Percentiles rank a stretch among this genome's conserved stretches.
Conservation (phyloP, 1,284 basidiomycete genomes). For the Apiotrichum veenhuisii region DNA sequence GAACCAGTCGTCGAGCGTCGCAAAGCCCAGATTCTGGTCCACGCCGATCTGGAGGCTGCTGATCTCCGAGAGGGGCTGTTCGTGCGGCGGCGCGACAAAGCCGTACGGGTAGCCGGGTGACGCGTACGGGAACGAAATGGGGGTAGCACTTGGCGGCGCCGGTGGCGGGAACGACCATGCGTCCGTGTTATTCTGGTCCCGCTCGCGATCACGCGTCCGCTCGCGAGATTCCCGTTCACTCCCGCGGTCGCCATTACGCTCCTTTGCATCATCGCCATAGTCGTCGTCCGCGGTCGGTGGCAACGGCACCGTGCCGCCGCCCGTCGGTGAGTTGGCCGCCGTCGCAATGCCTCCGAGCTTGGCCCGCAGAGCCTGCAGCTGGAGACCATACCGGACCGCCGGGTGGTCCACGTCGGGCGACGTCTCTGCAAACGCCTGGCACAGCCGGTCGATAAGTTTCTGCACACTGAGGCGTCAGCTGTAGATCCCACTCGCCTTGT, state of each 20-base stretch:
- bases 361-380: slow-evolving; percentile 33
- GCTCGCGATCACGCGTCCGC: neutral
- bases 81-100: slow-evolving; percentile 27
- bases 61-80: slow-evolving; percentile 28
- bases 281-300: slow-evolving; percentile 11
- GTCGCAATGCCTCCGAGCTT: slow-evolving; percentile 36
- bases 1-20: slow-evolving; percentile 44
- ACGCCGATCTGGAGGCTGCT: slow-evolving; percentile 4
- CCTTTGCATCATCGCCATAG: neutral
- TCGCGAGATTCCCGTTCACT: neutral
- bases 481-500: no score
- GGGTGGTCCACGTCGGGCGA: slow-evolving; percentile 44
- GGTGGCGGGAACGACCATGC: slow-evolving; percentile 13
- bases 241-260: neutral
- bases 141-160: neutral
- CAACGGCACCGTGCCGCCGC: slow-evolving; percentile 28
- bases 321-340: slow-evolving; percentile 30
- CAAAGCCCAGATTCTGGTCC: slow-evolving; percentile 31
- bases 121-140: slow-evolving; percentile 23
- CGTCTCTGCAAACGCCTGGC: slow-evolving; percentile 33
- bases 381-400: slow-evolving; percentile 42
- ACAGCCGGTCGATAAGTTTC: slow-evolving; percentile 42
- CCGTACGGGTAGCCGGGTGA: slow-evolving; percentile 1
- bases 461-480: slow-evolving; percentile 15
- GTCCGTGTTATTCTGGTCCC: neutral